phyloP scores from a whole-genome alignment of 371 early-diverging fungal genomes.

The Phascolomyces articulosus region DNA sequence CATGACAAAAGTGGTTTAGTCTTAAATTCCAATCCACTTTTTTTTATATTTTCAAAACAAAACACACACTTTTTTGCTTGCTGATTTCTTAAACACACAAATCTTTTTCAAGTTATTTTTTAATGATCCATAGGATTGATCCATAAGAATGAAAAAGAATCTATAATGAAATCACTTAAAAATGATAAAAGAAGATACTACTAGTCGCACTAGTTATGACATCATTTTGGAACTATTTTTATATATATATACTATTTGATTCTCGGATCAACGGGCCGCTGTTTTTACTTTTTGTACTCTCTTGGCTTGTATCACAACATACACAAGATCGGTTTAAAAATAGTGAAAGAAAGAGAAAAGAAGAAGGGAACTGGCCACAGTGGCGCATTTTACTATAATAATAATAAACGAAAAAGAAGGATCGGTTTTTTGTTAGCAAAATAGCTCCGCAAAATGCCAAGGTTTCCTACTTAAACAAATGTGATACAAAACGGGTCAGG shows the following conservation, averaged over 20 bases:
- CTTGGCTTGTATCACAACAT: background rate
- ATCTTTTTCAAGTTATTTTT: too few relatives aligned
- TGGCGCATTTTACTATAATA: background rate
- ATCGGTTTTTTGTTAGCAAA: background rate
- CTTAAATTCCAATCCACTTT: background rate
- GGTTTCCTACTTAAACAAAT: background rate
- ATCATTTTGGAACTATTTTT: too few relatives aligned
- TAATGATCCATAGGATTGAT: too few relatives aligned
- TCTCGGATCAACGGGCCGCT: conserved; percentile 1
- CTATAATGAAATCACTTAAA: too few relatives aligned
- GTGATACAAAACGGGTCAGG: background rate
- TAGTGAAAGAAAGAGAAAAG: background rate
- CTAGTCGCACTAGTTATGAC: too few relatives aligned
- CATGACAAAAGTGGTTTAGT: background rate
- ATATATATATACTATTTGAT: too few relatives aligned
- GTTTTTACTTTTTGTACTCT: background rate
- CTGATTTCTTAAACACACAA: too few relatives aligned
- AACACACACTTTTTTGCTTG: too few relatives aligned
- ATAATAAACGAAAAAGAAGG: background rate
- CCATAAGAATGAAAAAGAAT: too few relatives aligned
- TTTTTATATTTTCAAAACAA: too few relatives aligned
- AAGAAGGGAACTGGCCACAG: background rate
- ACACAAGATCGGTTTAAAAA: background rate
- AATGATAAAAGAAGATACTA: too few relatives aligned
- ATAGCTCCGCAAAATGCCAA: background rate